Base-by-base conservation (phyloP, 305 asterid species). In the Withania somnifera region DNA sequence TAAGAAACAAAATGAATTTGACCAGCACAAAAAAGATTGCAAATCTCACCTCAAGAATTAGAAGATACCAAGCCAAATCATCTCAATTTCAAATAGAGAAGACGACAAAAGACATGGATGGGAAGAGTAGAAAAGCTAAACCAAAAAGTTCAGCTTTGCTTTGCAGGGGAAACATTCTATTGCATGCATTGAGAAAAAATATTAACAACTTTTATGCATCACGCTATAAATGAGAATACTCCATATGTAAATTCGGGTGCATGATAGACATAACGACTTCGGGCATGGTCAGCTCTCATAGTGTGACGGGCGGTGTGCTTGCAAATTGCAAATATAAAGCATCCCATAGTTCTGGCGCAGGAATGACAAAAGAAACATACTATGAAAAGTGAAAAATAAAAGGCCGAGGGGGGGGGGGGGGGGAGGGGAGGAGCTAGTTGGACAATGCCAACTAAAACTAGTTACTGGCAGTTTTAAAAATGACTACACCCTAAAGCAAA, bases 1-100 rank as follows among this genome's bases (percentile, higher is more conserved):
- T 64, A 85, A 81, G 77, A 84, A 86, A 84, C 40, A 78, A 10
- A 53, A 85, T 58, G 77, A 64, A 82, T 83, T 58, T 60, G 67
- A 85, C 75, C 73, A 26, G 64, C 80, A 50, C 83, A 19, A 56
- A 83, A 34, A 68, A 80, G 38, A 22, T 15, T 69, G 78, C 78
- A 69, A 64, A 80, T 34, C 28, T n/a, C 58, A 50, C 17, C 20
- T 50, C 51, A 80, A 45, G 15, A 15, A 45, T 42, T 73, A 7
- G 17, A 73, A 40, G 54, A 14, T 73, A 73, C 54, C 58, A 47
- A 73, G 58, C 22, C 40, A 28, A 79, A 57, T 14, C 50, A 34
- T 34, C 50, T 17, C 58, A 75, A 34, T 11, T 45, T 30, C 24
- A 67, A 50, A 40, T 61, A 26, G 26, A 36, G 17, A 78, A n/a